Percentiles rank a stretch among this genome's conserved stretches.
Evolutionary conservation across 1,284 basidiomycete genomes (phyloP).

Genomic region (Neolentinus lepideus): DNA sequence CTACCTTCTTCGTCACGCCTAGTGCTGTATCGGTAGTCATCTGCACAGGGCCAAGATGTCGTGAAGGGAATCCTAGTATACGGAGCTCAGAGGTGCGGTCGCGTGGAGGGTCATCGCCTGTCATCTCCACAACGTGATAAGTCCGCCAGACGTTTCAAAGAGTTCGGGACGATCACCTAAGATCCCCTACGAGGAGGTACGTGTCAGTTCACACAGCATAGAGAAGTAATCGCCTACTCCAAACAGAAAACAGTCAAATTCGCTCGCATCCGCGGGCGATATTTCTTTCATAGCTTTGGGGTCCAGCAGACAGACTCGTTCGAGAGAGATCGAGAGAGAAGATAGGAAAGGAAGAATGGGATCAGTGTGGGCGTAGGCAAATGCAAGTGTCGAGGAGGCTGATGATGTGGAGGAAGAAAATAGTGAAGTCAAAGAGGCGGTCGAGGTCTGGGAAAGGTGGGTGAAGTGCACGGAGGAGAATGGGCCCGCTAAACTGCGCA

Average conservation of each 20-base stretch:
- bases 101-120: constrained; percentile 86
- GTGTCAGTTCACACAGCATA: background rate
- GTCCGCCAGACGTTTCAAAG: background rate
- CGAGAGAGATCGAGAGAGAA: constrained; percentile 37
- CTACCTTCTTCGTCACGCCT: constrained; percentile 86
- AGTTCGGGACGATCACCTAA: constrained; percentile 33
- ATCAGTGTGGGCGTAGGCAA: constrained; percentile 52
- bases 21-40: constrained; percentile 99
- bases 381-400: constrained; percentile 12
- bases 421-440: constrained; percentile 44
- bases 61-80: constrained; percentile 76
- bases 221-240: constrained; percentile 49
- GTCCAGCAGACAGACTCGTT: constrained; percentile 81
- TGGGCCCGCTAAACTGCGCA: constrained; percentile 71
- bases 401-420: constrained; percentile 21
- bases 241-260: constrained; percentile 83
- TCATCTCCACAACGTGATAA: background rate
- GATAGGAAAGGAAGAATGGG: constrained; percentile 66
- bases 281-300: constrained; percentile 72
- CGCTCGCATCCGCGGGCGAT: constrained; percentile 68
- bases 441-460: constrained; percentile 68
- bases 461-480: constrained; percentile 74
- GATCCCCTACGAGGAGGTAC: constrained; percentile 22
- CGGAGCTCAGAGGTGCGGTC: constrained; percentile 87
- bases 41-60: constrained; percentile 81